Conservation (phyloP, 148 eudicot species). For the Heliosperma pusillum region DNA sequence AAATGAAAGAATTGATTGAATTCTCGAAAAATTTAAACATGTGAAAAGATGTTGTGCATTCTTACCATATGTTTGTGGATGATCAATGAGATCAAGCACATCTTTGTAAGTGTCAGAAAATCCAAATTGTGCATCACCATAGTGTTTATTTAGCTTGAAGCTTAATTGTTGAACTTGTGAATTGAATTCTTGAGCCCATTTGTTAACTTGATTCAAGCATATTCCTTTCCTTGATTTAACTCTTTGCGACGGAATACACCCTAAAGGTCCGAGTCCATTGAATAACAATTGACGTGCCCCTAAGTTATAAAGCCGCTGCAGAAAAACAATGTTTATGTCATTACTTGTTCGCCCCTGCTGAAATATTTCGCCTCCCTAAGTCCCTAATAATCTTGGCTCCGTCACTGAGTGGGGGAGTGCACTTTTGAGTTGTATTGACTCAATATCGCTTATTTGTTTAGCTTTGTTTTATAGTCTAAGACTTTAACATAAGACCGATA, state of each 20-base stretch:
- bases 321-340: no score
- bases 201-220: conserved; percentile 70
- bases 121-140: conserved; percentile 44
- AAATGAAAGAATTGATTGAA: no score
- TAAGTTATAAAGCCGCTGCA: conserved; percentile 56
- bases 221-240: conserved; percentile 54
- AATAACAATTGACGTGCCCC: conserved; percentile 77
- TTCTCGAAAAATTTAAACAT: no score
- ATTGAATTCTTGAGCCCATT: conserved; percentile 59
- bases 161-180: conserved; percentile 43
- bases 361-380: no score
- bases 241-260: conserved; percentile 94
- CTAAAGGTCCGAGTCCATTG: conserved; percentile 88
- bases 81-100: conserved; percentile 51
- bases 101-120: conserved; percentile 74
- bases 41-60: neutral
- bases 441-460: no score
- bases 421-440: no score
- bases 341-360: no score
- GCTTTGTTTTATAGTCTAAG: no score
- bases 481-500: no score
- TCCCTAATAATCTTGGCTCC: no score
- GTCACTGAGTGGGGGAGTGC: no score
- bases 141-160: conserved; percentile 41
- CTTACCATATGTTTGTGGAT: conserved; percentile 60